Base-by-base conservation (phyloP, 768 basidiomycete species). In the Chiua virens region DNA sequence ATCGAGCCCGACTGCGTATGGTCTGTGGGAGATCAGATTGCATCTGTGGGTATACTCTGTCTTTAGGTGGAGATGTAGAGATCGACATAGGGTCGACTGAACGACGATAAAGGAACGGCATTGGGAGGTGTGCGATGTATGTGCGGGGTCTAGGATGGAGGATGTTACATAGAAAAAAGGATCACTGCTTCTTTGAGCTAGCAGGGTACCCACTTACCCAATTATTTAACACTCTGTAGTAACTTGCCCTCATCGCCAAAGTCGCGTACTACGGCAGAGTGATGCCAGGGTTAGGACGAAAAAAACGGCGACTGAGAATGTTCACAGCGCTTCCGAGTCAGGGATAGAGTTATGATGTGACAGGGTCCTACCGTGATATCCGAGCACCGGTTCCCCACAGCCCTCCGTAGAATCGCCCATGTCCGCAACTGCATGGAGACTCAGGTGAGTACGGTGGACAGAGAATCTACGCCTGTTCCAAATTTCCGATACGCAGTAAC, bases 71-170 rank as follows among this genome's bases (percentile, higher is more conserved):
- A 1, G 52, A 8, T 10, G 38, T 10, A 18, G 41, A 25, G 15
- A 38, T 45, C 23, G 34, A 34, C 34, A 55, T 22, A 36, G 66
- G 66, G 39, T 68, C 67, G 36, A 58, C 55, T 38, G 58, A 53
- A 27, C 67, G 67, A 42, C 68, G 61, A 28, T 61, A 57, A 56
- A 68, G 61, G 57, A 70, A 68, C 14, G 48, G 54, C 67, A 68
- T 68, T 46, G 42, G 28, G 15, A 40, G 11, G 28, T 48, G 42
- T 35, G 52, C 11, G 35, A 14, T 23, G 18, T 25, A 41, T 18
- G 42, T 17, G n/a, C 34, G 17, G 48, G 7, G 21, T 21, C 22
- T 48, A 34, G 49, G 52, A 30, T 15, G 46, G 39, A 36, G 45
- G 49, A 22, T 37, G 50, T 49, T 52, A 61, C 64, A 59, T 62